These are phyloP conservation scores for Melaleuca quinquenervia DNA, from an alignment of 345 rosid genomes.

Conservation along the genomic window DNA sequence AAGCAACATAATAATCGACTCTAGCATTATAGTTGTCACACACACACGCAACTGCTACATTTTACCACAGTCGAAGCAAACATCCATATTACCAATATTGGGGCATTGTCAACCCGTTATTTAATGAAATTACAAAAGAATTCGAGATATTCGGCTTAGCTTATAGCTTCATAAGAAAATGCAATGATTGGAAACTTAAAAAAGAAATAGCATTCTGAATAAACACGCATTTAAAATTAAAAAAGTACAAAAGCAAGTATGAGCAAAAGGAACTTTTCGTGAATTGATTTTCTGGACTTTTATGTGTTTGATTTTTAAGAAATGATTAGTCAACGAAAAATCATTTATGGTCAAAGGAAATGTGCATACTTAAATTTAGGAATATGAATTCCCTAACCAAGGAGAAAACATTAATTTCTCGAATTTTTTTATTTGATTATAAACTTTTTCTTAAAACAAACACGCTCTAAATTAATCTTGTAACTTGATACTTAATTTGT, in stretches of 20 bases:
- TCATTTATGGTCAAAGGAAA: too few species aligned
- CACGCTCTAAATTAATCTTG: neutral
- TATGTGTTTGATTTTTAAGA: too few species aligned
- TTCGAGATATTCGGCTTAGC: neutral
- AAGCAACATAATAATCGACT: neutral
- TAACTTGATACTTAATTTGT: neutral
- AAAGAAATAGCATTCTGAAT: neutral
- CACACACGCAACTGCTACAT: neutral
- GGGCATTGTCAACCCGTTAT: neutral
- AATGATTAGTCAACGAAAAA: too few species aligned
- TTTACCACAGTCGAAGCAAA: neutral
- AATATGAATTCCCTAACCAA: too few species aligned
- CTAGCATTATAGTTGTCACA: neutral
- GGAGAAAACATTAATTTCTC: too few species aligned
- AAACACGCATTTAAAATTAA: neutral
- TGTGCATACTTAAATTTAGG: too few species aligned
- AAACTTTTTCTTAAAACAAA: too few species aligned
- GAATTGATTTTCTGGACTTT: too few species aligned
- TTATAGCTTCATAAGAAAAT: neutral
- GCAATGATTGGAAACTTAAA: neutral
- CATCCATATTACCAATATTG: neutral
- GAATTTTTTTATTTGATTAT: too few species aligned
- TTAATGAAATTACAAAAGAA: accelerated
- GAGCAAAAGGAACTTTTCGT: too few species aligned
- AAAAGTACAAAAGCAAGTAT: neutral